Conservation (phyloP, 305 asterid species). For the Rubia tinctorum region DNA sequence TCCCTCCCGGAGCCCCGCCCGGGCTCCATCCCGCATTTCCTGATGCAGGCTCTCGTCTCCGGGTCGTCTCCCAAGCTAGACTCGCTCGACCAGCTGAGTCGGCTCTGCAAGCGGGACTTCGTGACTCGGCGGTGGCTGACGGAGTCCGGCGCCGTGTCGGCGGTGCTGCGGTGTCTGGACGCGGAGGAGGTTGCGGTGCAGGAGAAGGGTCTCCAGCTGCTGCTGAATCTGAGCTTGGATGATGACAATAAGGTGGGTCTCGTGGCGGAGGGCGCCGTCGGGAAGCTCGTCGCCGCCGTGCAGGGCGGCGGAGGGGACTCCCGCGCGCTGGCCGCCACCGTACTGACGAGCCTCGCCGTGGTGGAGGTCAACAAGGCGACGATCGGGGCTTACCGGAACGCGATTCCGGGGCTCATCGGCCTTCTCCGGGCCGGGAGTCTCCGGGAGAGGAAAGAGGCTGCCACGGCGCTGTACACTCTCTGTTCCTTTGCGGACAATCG, state of each 20-base stretch:
- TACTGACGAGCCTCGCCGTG: slow-evolving; percentile 81
- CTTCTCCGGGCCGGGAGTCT: slow-evolving; percentile 55
- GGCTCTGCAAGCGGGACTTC: slow-evolving; percentile 60
- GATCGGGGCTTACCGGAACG: slow-evolving; percentile 71
- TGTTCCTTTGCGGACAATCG: slow-evolving; percentile 74
- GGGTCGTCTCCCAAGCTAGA: slow-evolving; percentile 41
- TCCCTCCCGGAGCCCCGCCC: too few relatives aligned
- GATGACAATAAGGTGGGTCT: slow-evolving; percentile 88
- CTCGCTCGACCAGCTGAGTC: slow-evolving; percentile 58
- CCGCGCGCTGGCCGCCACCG: slow-evolving; percentile 88
- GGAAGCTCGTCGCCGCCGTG: slow-evolving; percentile 56
- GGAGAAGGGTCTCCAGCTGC: slow-evolving; percentile 72
- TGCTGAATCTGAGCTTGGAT: slow-evolving; percentile 79
- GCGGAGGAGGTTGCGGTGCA: slow-evolving; percentile 52
- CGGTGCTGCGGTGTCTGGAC: slow-evolving; percentile 51
- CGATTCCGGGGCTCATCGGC: slow-evolving; percentile 58
- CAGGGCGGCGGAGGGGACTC: slow-evolving; percentile 66
- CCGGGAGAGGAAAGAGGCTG: slow-evolving; percentile 87
- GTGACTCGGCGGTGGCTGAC: slow-evolving; percentile 53
- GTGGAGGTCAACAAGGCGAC: slow-evolving; percentile 91
- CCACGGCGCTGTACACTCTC: slow-evolving; percentile 71
- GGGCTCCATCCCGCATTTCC: slow-evolving; percentile 53
- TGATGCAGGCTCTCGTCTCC: slow-evolving; percentile 48
- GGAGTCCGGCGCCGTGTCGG: slow-evolving; percentile 21
- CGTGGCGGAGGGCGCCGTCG: slow-evolving; percentile 84